A percentile compares a stretch with the other conserved stretches of the same genome.
These are phyloP conservation scores for Monilinia aucupariae DNA, from an alignment of 2,329 filamentous ascomycete species.

Conservation along the genomic window DNA sequence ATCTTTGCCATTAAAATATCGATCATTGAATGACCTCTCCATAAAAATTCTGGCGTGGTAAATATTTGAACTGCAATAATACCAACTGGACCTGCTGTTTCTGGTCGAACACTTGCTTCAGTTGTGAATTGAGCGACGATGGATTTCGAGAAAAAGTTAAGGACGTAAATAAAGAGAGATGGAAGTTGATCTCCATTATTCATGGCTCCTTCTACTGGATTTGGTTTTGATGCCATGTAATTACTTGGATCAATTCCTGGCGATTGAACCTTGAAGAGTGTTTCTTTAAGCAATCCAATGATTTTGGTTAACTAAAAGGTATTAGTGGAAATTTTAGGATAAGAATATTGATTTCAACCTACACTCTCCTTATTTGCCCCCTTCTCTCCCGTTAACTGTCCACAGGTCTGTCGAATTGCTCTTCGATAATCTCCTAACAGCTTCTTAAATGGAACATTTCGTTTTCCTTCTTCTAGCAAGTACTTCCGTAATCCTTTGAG, in stretches of 20 bases:
- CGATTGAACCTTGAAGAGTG: neutral
- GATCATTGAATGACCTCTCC: constrained; percentile 62
- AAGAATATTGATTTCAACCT: constrained; percentile 29
- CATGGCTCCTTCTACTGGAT: constrained; percentile 41
- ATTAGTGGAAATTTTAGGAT: constrained; percentile 14
- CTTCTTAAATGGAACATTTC: constrained; percentile 54
- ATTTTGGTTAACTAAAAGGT: constrained; percentile 32
- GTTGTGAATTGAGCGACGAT: constrained; percentile 65
- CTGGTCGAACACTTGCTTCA: constrained; percentile 59
- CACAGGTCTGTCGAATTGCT: constrained; percentile 64
- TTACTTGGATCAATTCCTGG: constrained; percentile 46
- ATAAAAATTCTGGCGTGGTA: constrained; percentile 60
- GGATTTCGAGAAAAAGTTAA: constrained; percentile 71
- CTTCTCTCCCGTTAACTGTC: constrained; percentile 64
- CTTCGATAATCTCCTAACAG: constrained; percentile 64
- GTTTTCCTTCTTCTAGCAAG: constrained; percentile 49
- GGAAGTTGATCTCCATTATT: constrained; percentile 53
- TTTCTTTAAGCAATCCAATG: neutral
- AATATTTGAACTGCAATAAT: constrained; percentile 71
- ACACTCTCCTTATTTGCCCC: constrained; percentile 56
- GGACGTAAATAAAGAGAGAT: constrained; percentile 64
- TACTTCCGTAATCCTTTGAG: constrained; percentile 57
- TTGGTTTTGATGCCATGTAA: constrained; percentile 46
- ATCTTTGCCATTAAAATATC: constrained; percentile 87
- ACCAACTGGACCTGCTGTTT: constrained; percentile 72